phyloP scores from a whole-genome alignment of 2,329 filamentous ascomycete genomes.

The Balansia obtecta region DNA sequence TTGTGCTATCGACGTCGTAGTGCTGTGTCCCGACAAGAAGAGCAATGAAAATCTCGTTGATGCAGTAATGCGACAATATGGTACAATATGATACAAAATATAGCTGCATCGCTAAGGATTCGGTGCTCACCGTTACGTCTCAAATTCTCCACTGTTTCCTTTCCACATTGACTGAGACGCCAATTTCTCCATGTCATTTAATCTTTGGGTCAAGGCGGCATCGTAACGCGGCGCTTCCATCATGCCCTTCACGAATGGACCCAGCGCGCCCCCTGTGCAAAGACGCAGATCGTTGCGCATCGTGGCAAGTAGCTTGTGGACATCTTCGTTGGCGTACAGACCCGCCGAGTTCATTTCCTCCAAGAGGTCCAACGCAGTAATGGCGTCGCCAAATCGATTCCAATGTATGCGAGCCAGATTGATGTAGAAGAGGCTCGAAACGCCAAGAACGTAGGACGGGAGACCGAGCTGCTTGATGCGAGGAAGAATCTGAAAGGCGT shows the following conservation, averaged over 20 bases:
- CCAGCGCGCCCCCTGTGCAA: constrained; percentile 24
- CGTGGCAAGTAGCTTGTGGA: constrained; percentile 14
- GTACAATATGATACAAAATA: not conserved
- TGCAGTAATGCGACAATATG: constrained; percentile 3
- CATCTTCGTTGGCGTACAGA: constrained; percentile 38
- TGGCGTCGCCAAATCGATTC: constrained; percentile 45
- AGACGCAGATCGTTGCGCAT: constrained; percentile 22
- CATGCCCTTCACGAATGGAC: constrained; percentile 26
- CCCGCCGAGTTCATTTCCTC: constrained; percentile 55
- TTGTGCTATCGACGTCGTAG: constrained; percentile 6
- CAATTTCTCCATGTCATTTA: constrained; percentile 15
- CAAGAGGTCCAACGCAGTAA: constrained; percentile 41
- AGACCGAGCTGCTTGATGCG: constrained; percentile 55
- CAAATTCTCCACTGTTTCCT: constrained; percentile 1
- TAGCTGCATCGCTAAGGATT: no score
- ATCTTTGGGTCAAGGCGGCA: constrained; percentile 13
- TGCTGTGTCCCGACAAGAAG: not conserved
- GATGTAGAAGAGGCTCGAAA: constrained; percentile 58
- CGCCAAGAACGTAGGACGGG: constrained; percentile 59
- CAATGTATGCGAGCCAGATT: constrained; percentile 50
- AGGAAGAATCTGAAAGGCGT: constrained; percentile 50
- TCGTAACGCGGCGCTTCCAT: constrained; percentile 25
- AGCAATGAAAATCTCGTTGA: constrained; percentile 1
- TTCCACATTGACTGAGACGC: constrained; percentile 6
- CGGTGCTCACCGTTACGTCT: not conserved